Evolutionary conservation across 2,329 filamentous ascomycete genomes (phyloP).

Genomic region (Helotiales sp.): DNA sequence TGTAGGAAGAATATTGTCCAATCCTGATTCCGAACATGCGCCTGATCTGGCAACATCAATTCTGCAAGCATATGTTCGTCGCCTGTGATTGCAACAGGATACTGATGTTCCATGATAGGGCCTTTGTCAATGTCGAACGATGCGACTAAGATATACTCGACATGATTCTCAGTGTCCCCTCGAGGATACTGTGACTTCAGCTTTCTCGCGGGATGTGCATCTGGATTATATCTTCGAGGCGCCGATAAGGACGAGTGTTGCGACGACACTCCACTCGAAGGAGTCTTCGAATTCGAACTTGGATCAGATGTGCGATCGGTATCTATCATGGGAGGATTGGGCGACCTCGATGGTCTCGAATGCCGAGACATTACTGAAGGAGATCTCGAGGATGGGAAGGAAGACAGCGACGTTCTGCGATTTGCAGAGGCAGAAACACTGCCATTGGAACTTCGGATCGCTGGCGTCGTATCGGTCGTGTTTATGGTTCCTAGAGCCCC

Average conservation of each 20-base stretch:
- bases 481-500: slow-evolving; percentile 23
- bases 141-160: slow-evolving; percentile 96
- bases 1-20: slow-evolving; percentile 99
- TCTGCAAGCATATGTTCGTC: slow-evolving; percentile 98
- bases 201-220: slow-evolving; percentile 53
- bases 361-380: slow-evolving; percentile 56
- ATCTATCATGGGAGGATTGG: slow-evolving; percentile 48
- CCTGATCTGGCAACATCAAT: slow-evolving; percentile 96
- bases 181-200: slow-evolving; percentile 75
- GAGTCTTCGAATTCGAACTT: slow-evolving; percentile 60
- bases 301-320: slow-evolving; percentile 58
- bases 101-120: slow-evolving; percentile 98
- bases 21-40: slow-evolving; percentile 90
- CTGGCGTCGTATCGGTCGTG: slow-evolving; percentile 32
- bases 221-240: slow-evolving; percentile 50
- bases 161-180: slow-evolving; percentile 82
- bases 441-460: slow-evolving; percentile 30
- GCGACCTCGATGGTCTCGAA: slow-evolving; percentile 54
- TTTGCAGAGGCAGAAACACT: slow-evolving; percentile 24
- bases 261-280: slow-evolving; percentile 56
- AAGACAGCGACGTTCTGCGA: slow-evolving; percentile 61
- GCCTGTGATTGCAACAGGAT: slow-evolving; percentile 89
- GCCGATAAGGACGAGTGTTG: slow-evolving; percentile 61
- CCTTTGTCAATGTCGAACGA: slow-evolving; percentile 97
- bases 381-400: slow-evolving; percentile 59